A percentile compares a stretch with the other conserved stretches of the same genome.
These are phyloP conservation scores for Yamadazyma jaroonii DNA, from an alignment of 1,139 yeast species.

Conservation along the genomic window DNA sequence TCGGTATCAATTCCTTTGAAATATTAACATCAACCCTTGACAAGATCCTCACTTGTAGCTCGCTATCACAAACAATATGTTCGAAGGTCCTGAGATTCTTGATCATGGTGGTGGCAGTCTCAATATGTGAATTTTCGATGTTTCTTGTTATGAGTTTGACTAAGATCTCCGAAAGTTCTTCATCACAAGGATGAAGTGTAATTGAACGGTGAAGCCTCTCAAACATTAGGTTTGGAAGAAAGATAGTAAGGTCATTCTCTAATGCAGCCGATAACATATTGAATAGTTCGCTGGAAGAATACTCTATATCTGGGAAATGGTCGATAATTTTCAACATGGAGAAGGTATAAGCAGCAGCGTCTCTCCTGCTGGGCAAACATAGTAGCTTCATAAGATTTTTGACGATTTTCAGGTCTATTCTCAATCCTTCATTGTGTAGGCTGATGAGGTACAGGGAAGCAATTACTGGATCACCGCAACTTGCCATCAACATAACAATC, in stretches of 20 bases:
- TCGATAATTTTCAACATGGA: constrained; percentile 12
- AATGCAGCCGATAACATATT: constrained; percentile 8
- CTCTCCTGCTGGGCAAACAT: too few species aligned
- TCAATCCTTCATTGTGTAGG: constrained; percentile 7
- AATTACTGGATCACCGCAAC: constrained; percentile 23
- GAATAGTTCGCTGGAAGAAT: constrained; percentile 4
- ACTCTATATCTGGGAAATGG: constrained; percentile 3
- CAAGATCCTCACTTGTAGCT: constrained; percentile 1
- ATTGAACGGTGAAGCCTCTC: constrained; percentile 8
- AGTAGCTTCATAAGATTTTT: constrained; percentile 12
- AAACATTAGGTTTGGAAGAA: constrained; percentile 17
- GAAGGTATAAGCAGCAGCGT: too few species aligned
- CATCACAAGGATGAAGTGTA: neutral
- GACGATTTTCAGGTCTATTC: constrained; percentile 7
- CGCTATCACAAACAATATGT: neutral
- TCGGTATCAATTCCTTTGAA: neutral
- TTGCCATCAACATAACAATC: constrained; percentile 13
- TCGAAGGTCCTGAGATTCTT: neutral
- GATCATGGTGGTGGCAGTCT: neutral
- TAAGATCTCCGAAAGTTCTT: constrained; percentile 2
- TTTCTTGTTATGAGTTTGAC: constrained; percentile 12
- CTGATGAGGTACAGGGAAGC: constrained; percentile 19
- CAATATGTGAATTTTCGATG: constrained; percentile 4
- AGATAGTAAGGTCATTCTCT: constrained; percentile 7
- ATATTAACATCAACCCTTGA: neutral